Base-by-base conservation (phyloP, 768 basidiomycete genomes). In the Lyophyllum shimeji region DNA sequence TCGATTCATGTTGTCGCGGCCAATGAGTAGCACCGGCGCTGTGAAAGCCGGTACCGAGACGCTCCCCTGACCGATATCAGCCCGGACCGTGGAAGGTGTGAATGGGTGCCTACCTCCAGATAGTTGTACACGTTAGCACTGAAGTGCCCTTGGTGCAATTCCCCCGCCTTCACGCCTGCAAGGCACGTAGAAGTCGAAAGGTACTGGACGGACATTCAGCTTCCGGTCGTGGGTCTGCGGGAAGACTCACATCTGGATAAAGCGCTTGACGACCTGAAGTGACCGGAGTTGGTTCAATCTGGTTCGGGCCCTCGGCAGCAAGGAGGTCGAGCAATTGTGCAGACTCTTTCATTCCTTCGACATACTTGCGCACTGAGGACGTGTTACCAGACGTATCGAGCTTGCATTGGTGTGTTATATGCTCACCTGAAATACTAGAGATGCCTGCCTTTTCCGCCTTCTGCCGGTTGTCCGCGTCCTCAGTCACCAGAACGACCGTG, bases 1-100 rank as follows among this genome's bases (percentile, higher is more conserved):
- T 17, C 97, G 85, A 67, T 99, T 99, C 90, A 98, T 97, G 58
- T 93, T 87, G 70, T 95, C 89, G 25, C 95, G 80, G 0, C 95
- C 95, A 27, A 92, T 80, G 4, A 99, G 77, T 1, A 98, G 78
- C 8, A 98, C 78, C 0, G 92, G 87, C 66, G 90, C 93, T 27
- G 77, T 74, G 62, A 90, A 89, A 0, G 79, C 81, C 1, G 86
- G 83, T 0, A 90, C 87, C 3, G 83, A 77, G 17, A 97, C 94
- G 46, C 80, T 90, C 7, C 95, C 96, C 89, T 93, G 62, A 1
- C 31, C 52, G 13, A 11, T 18, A 33, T 58, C 1, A 62, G 18
- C 20, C 24, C 37, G n/a, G 25, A 24, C 5, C 23, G 27, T 20
- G 34, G 18, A 1, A 21, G 37, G 1, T 25, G 5, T n/a, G 24